phyloP scores from a whole-genome alignment of 345 rosid genomes.

The Eucalyptus marginata region DNA sequence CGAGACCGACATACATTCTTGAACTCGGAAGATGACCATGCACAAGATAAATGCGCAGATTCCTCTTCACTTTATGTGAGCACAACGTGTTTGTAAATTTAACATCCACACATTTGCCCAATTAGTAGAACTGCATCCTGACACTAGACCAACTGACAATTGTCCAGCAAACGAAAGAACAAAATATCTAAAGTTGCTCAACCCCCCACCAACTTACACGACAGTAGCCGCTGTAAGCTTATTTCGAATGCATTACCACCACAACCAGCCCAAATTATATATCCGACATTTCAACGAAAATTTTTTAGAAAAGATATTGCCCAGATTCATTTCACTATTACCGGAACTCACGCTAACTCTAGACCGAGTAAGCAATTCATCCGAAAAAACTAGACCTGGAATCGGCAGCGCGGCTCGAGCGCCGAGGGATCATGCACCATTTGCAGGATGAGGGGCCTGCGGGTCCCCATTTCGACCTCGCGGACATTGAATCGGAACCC shows the following conservation, averaged over 20 bases:
- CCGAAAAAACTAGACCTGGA: conserved; percentile 30
- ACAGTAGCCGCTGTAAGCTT: background rate
- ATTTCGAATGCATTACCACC: background rate
- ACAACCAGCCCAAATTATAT: background rate
- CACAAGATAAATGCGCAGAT: background rate
- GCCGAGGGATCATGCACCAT: conserved; percentile 92
- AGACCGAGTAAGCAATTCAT: background rate
- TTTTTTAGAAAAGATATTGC: background rate
- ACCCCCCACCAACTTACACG: background rate
- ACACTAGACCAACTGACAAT: background rate
- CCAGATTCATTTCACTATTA: background rate
- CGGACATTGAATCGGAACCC: conserved; percentile 95
- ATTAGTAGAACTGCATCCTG: background rate
- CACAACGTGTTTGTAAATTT: background rate
- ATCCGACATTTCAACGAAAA: background rate
- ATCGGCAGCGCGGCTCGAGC: conserved; percentile 78
- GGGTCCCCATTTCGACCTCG: conserved; percentile 98
- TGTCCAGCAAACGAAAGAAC: background rate
- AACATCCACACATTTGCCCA: background rate
- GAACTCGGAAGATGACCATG: background rate
- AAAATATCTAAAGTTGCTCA: background rate
- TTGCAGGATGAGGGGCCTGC: conserved; percentile 85
- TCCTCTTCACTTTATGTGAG: background rate
- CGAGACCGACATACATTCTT: background rate
- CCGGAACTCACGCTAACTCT: background rate